These are phyloP conservation scores for Skeletonema potamos DNA, from an alignment of 108 stramenopile species.

Conservation along the genomic window DNA sequence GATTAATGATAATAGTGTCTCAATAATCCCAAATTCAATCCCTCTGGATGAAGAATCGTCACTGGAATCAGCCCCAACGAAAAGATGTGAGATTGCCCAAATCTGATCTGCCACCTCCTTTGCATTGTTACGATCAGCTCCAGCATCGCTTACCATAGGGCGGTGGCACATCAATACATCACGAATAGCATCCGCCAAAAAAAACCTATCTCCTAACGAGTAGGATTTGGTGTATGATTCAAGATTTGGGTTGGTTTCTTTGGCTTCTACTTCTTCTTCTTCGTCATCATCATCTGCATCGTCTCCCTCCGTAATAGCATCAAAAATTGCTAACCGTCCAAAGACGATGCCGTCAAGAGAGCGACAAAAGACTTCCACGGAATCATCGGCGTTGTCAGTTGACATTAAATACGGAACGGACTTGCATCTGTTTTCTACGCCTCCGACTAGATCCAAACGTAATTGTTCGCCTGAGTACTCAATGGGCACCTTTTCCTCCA, in stretches of 20 bases:
- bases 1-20: slow-evolving; percentile 69
- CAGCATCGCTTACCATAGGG: slow-evolving; percentile 62
- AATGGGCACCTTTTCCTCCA: slow-evolving; percentile 31
- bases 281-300: slow-evolving; percentile 70
- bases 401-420: slow-evolving; percentile 49
- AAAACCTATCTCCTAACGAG: slow-evolving; percentile 73
- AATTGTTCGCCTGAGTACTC: slow-evolving; percentile 39
- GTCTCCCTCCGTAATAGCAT: slow-evolving; percentile 54
- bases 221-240: slow-evolving; percentile 59
- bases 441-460: slow-evolving; percentile 47
- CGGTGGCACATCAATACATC: slow-evolving; percentile 76
- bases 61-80: slow-evolving; percentile 13
- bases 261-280: slow-evolving; percentile 44
- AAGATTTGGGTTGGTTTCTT: slow-evolving; percentile 59
- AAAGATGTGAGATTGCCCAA: slow-evolving; percentile 56
- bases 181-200: slow-evolving; percentile 70
- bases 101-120: slow-evolving; percentile 80
- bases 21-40: slow-evolving; percentile 75
- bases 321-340: slow-evolving; percentile 87
- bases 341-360: slow-evolving; percentile 60
- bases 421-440: slow-evolving; percentile 45
- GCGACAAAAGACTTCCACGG: slow-evolving; percentile 21
- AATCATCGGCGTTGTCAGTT: slow-evolving; percentile 16
- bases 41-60: slow-evolving; percentile 44
- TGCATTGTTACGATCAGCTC: slow-evolving; percentile 62